phyloP scores from a whole-genome alignment of 257 asterid species.

The Solanum sparsipilum region DNA sequence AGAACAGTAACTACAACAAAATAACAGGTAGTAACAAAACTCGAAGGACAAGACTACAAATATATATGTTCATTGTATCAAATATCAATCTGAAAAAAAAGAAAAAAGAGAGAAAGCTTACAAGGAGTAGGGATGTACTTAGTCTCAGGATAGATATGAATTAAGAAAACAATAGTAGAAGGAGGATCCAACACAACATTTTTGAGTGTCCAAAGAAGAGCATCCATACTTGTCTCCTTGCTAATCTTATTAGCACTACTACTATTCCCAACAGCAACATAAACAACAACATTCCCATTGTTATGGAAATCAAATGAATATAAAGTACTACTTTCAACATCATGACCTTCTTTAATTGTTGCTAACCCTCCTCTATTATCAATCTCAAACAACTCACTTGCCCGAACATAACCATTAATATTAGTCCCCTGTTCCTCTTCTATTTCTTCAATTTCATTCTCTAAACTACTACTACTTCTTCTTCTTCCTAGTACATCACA shows the following conservation, averaged over 20 bases:
- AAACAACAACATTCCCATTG: constrained; percentile 21
- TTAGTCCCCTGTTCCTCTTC: not conserved
- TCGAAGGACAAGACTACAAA: not conserved
- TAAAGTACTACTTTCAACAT: not conserved
- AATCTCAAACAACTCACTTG: not conserved
- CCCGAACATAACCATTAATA: not conserved
- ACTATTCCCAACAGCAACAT: constrained; percentile 33
- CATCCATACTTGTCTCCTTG: constrained; percentile 46
- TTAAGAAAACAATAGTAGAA: constrained; percentile 33
- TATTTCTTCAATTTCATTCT: not conserved
- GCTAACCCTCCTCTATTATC: not conserved
- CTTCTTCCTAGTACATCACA: not conserved
- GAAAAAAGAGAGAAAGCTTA: not conserved
- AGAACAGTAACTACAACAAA: not conserved
- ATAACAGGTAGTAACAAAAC: not conserved
- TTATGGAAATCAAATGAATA: constrained; percentile 16
- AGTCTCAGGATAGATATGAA: constrained; percentile 54
- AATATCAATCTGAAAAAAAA: not conserved
- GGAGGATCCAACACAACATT: constrained; percentile 7
- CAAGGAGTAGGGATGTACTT: constrained; percentile 64
- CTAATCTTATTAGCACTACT: not conserved
- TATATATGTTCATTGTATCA: not conserved
- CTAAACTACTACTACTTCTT: not conserved
- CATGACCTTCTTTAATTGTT: constrained; percentile 18
- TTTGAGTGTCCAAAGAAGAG: constrained; percentile 41